Conservation (phyloP, 192 early-diverging fungal genomes). For the Backusella circina region DNA sequence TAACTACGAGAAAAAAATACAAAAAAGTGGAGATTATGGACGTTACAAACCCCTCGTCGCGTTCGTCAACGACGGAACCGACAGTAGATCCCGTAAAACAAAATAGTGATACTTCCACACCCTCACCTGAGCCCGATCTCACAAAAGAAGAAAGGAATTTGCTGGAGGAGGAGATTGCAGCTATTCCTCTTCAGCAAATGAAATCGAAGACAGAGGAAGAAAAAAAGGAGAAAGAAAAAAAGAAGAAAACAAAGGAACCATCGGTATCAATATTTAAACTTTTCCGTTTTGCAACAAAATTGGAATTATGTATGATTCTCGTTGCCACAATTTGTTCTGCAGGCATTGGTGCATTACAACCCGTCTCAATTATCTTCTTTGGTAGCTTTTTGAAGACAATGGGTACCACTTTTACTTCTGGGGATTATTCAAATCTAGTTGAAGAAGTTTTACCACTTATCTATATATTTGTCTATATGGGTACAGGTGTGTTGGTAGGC, state of each 20-base stretch:
- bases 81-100: background rate
- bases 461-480: constrained; percentile 55
- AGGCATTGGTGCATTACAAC: constrained; percentile 30
- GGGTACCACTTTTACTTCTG: background rate
- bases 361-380: constrained; percentile 25
- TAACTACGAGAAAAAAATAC: background rate
- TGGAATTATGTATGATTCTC: constrained; percentile 8
- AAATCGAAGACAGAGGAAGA: background rate
- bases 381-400: constrained; percentile 27
- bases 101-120: background rate
- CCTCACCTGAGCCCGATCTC: background rate
- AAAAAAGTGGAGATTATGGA: background rate
- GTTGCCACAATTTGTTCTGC: constrained; percentile 10
- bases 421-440: constrained; percentile 6
- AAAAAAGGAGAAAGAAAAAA: background rate
- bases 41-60: background rate
- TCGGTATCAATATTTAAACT: constrained; percentile 55
- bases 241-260: constrained; percentile 41
- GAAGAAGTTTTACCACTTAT: constrained; percentile 16
- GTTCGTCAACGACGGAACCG: constrained; percentile 15
- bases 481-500: constrained; percentile 49
- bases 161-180: constrained; percentile 2
- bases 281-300: constrained; percentile 56
- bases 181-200: constrained; percentile 1
- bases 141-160: background rate